Conservation (phyloP, 2,329 filamentous ascomycete species). For the Verruconis gallopava region DNA sequence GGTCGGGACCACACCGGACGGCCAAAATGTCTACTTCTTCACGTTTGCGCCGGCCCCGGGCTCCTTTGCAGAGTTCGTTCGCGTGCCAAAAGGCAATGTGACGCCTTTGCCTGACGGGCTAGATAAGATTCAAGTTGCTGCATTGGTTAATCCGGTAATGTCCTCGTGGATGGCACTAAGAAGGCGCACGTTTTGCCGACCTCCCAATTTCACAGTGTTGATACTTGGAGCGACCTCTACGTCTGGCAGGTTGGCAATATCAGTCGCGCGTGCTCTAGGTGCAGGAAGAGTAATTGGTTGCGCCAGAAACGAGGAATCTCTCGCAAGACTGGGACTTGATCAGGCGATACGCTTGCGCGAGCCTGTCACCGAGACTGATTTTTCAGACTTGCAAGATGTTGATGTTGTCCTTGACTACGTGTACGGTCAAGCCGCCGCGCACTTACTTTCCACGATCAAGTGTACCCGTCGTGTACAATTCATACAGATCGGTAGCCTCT, state of each 20-base stretch:
- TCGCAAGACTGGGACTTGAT: constrained; percentile 32
- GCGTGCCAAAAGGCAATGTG: neutral
- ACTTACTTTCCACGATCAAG: neutral
- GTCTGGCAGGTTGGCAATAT: constrained; percentile 38
- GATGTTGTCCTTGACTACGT: constrained; percentile 47
- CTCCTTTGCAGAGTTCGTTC: constrained; percentile 28
- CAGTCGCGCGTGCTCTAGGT: constrained; percentile 35
- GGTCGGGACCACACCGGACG: constrained; percentile 33
- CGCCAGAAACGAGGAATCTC: constrained; percentile 32
- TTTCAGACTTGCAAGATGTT: constrained; percentile 31
- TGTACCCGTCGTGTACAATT: neutral
- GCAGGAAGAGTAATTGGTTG: constrained; percentile 39
- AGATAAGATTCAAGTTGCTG: constrained; percentile 39
- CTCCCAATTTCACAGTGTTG: constrained; percentile 33
- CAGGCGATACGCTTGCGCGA: constrained; percentile 30
- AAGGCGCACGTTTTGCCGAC: constrained; percentile 28
- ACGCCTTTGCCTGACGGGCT: constrained; percentile 32
- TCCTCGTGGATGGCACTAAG: constrained; percentile 45
- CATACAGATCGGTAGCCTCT: neutral
- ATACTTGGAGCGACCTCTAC: constrained; percentile 42
- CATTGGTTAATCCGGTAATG: constrained; percentile 41
- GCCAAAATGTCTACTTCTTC: constrained; percentile 38
- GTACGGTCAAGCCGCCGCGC: constrained; percentile 27
- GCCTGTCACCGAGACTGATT: constrained; percentile 32
- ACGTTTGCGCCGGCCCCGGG: constrained; percentile 25